Evolutionary conservation across 2,329 filamentous ascomycete species (phyloP).

Genomic region (Hypoxylon sp.): DNA sequence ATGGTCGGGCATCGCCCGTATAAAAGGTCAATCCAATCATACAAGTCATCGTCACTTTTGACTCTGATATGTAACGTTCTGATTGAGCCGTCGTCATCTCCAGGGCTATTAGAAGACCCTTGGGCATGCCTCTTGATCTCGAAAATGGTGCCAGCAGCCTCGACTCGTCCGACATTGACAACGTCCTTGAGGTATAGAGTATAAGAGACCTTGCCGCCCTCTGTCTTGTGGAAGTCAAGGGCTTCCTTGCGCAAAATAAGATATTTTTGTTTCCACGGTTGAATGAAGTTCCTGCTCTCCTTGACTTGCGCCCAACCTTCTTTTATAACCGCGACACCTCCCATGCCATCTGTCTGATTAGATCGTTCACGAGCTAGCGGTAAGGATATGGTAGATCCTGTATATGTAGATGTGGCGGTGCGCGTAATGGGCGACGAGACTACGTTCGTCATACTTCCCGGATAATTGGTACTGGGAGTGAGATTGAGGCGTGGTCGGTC

Average conservation of each 20-base stretch:
- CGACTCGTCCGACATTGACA: constrained; percentile 89
- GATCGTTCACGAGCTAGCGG: constrained; percentile 74
- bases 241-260: constrained; percentile 92
- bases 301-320: constrained; percentile 89
- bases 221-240: constrained; percentile 93
- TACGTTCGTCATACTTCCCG: constrained; percentile 84
- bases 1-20: constrained; percentile 97
- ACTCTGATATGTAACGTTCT: constrained; percentile 92
- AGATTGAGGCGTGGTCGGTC: constrained; percentile 86
- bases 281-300: constrained; percentile 89
- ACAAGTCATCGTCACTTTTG: constrained; percentile 95
- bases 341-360: constrained; percentile 72
- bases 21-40: constrained; percentile 98
- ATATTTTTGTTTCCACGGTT: constrained; percentile 90
- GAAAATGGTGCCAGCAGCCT: constrained; percentile 91
- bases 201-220: constrained; percentile 88
- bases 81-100: constrained; percentile 82
- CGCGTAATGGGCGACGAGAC: constrained; percentile 78
- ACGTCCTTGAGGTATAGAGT: constrained; percentile 89
- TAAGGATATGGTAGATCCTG: constrained; percentile 78
- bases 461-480: constrained; percentile 79
- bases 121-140: constrained; percentile 86
- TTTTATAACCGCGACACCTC: constrained; percentile 80
- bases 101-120: constrained; percentile 76
- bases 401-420: constrained; percentile 75